Percentiles rank a stretch among this genome's conserved stretches.
phyloP scores from a whole-genome alignment of 345 rosid species.

The Acer saccharum region DNA sequence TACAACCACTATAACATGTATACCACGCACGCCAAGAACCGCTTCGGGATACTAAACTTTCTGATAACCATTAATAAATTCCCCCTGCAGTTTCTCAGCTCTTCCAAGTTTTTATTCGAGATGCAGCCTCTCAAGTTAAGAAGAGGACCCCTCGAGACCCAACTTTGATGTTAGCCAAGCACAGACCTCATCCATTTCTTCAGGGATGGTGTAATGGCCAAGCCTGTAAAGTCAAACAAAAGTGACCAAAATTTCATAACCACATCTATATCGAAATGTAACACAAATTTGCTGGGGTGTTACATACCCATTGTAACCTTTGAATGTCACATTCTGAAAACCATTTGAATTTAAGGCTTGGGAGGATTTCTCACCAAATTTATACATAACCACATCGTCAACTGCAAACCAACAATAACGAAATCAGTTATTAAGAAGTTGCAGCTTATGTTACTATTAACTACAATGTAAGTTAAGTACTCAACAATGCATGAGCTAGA shows the following conservation, averaged over 20 bases:
- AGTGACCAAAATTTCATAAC: neutral
- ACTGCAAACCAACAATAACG: constrained; percentile 40
- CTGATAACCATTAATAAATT: constrained; percentile 11
- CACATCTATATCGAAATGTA: neutral
- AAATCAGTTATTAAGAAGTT: constrained; percentile 4
- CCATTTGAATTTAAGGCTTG: constrained; percentile 55
- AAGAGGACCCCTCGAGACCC: constrained; percentile 55
- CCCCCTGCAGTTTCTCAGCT: neutral
- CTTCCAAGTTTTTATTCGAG: constrained; percentile 5
- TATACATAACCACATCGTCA: constrained; percentile 88
- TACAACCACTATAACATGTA: constrained; percentile 15
- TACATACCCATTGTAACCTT: constrained; percentile 69
- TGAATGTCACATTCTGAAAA: constrained; percentile 71
- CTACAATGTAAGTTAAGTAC: constrained; percentile 3
- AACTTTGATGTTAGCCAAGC: constrained; percentile 72
- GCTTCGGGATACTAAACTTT: constrained; percentile 18
- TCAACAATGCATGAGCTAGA: neutral
- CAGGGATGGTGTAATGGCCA: constrained; percentile 88
- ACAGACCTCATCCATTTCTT: constrained; percentile 86
- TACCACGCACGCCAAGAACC: constrained; percentile 17
- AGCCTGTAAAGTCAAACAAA: constrained; percentile 45
- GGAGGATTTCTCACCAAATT: constrained; percentile 90
- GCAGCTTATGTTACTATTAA: constrained; percentile 3
- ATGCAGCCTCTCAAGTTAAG: constrained; percentile 16
- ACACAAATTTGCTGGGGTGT: neutral